Conservation (phyloP, 1,139 yeast genomes). For the Maudiozyma humilis region DNA sequence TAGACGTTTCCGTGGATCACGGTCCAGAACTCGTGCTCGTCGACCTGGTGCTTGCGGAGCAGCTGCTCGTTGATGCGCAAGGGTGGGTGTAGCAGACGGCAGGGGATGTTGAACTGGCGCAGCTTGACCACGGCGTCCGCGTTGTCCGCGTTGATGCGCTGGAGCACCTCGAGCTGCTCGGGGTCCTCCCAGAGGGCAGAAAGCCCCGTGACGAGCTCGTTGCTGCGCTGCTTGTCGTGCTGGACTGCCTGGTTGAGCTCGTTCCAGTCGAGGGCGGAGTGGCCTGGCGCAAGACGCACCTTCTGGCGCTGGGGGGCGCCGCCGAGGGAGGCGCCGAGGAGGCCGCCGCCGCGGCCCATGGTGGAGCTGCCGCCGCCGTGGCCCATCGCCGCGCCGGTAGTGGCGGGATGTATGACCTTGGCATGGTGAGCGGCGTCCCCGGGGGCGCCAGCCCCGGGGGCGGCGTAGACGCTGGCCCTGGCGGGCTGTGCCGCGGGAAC, state of each 20-base stretch:
- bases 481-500: background rate
- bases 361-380: too few species aligned
- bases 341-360: too few species aligned
- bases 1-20: constrained; percentile 73
- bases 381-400: too few species aligned
- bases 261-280: constrained; percentile 31
- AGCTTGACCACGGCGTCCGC: constrained; percentile 5
- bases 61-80: constrained; percentile 53
- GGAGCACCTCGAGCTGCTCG: constrained; percentile 7
- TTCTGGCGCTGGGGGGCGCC: constrained; percentile 22
- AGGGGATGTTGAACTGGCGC: constrained; percentile 7
- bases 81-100: constrained; percentile 29
- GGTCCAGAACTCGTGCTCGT: constrained; percentile 74
- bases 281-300: constrained; percentile 29
- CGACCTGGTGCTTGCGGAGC: constrained; percentile 47
- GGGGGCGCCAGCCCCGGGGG: too few species aligned
- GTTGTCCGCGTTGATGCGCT: constrained; percentile 1
- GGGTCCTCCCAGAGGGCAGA: constrained; percentile 12
- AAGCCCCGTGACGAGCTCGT: constrained; percentile 11
- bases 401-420: background rate
- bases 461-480: background rate
- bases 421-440: background rate
- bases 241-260: constrained; percentile 15
- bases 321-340: too few species aligned
- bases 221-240: constrained; percentile 16